Conservation (phyloP, 163 green algal species). For the Prototheca wickerhamii region DNA sequence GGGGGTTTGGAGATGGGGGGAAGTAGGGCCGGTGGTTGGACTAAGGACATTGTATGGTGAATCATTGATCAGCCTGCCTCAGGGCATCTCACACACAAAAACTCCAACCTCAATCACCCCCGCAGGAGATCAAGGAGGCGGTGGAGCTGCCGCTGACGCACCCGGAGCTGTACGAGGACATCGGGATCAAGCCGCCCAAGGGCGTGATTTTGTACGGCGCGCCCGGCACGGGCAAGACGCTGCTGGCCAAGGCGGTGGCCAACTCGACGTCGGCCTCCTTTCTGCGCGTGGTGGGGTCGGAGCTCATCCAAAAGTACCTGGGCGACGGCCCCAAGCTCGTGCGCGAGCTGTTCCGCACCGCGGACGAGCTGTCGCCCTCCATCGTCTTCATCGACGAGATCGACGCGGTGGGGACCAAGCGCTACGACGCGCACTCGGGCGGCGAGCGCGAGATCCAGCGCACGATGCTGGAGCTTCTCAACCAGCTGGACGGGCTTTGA, state of each 20-base stretch:
- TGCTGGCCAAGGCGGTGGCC: slow-evolving; percentile 90
- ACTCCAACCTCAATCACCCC: not conserved
- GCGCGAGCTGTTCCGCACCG: slow-evolving; percentile 92
- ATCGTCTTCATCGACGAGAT: slow-evolving; percentile 99
- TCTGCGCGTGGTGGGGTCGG: slow-evolving; percentile 77
- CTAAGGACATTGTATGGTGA: too few species aligned
- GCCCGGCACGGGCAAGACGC: slow-evolving; percentile 97
- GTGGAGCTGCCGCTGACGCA: slow-evolving; percentile 98
- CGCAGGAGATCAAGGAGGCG: slow-evolving; percentile 97
- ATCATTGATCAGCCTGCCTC: not conserved
- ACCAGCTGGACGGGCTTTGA: slow-evolving; percentile 99
- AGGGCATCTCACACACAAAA: too few species aligned
- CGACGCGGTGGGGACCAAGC: slow-evolving; percentile 96
- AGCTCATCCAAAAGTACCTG: slow-evolving; percentile 93
- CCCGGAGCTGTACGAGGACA: slow-evolving; percentile 99
- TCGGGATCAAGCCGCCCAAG: slow-evolving; percentile 99
- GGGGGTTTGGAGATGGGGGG: not conserved
- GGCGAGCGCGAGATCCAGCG: slow-evolving; percentile 97
- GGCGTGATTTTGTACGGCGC: slow-evolving; percentile 98
- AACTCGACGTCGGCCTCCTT: slow-evolving; percentile 92
- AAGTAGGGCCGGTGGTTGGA: not conserved
- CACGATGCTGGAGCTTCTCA: slow-evolving; percentile 98
- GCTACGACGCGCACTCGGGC: slow-evolving; percentile 88
- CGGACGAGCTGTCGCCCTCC: slow-evolving; percentile 85
- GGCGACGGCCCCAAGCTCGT: slow-evolving; percentile 97